Evolutionary conservation across 176 grass and related monocot species (phyloP).

Genomic region (Microstegium vimineum): DNA sequence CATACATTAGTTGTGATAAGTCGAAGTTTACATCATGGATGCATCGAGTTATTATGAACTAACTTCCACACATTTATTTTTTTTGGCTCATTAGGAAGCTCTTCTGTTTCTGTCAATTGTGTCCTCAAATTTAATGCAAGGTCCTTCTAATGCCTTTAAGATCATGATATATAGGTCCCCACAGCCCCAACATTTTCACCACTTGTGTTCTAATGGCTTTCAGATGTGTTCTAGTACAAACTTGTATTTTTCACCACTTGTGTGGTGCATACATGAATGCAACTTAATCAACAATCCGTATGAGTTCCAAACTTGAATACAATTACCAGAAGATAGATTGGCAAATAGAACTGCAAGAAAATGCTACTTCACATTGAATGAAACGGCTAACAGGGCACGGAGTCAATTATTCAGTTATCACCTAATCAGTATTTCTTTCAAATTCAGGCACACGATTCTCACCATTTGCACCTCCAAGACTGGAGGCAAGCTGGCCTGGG

Average conservation of each 20-base stretch:
- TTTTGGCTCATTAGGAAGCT: neutral
- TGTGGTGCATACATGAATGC: neutral
- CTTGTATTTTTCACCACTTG: neutral
- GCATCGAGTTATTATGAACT: neutral
- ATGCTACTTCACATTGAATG: neutral
- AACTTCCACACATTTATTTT: neutral
- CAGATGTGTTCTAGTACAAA: neutral
- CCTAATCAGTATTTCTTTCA: neutral
- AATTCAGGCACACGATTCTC: slow-evolving; percentile 56
- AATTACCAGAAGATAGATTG: neutral
- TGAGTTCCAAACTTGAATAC: neutral
- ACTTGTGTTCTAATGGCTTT: too few species aligned
- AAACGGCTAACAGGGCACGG: neutral
- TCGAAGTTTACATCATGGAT: neutral
- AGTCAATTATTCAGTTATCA: neutral
- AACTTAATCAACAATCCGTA: neutral
- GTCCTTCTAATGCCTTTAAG: neutral
- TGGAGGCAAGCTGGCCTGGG: slow-evolving; percentile 44
- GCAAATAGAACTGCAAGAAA: neutral
- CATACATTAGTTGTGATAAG: neutral
- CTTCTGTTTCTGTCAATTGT: neutral
- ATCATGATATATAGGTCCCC: neutral
- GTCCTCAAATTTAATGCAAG: neutral
- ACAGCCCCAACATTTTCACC: neutral
- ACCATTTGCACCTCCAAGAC: slow-evolving; percentile 39